These are phyloP conservation scores for Beauveria asiatica DNA, from an alignment of 2,329 filamentous ascomycete genomes.

Conservation along the genomic window DNA sequence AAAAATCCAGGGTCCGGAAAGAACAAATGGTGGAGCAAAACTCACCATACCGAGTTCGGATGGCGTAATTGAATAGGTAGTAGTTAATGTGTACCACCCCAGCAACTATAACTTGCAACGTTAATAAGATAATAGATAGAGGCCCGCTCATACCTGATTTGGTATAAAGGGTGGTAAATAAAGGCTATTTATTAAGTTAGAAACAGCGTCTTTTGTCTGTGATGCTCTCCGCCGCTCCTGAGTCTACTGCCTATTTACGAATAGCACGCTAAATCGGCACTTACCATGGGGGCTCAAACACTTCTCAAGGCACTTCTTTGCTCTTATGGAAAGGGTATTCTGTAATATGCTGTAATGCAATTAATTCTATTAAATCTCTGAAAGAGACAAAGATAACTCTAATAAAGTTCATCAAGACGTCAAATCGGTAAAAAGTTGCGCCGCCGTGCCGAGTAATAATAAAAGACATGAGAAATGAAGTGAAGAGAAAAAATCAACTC, in stretches of 20 bases:
- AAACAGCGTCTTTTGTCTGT: no score
- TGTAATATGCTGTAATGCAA: no score
- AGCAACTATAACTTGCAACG: not conserved
- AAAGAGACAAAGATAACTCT: not conserved
- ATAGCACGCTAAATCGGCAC: no score
- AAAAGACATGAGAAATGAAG: not conserved
- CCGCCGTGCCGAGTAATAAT: not conserved
- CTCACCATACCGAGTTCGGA: constrained; percentile 10
- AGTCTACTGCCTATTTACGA: no score
- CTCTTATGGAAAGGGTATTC: no score
- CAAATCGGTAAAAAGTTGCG: not conserved
- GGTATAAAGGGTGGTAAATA: no score
- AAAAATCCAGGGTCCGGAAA: not conserved
- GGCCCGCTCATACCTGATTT: not conserved
- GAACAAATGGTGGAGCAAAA: not conserved
- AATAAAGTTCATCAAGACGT: not conserved
- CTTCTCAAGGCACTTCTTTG: no score
- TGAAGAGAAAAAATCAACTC: not conserved
- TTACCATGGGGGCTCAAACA: no score
- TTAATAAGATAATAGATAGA: not conserved
- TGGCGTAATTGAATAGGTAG: constrained; percentile 3
- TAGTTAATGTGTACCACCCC: not conserved
- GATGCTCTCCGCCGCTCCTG: no score
- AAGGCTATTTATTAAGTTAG: no score
- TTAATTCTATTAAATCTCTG: no score